These are phyloP conservation scores for Heliosperma pusillum DNA, from an alignment of 148 eudicot species.

Conservation along the genomic window DNA sequence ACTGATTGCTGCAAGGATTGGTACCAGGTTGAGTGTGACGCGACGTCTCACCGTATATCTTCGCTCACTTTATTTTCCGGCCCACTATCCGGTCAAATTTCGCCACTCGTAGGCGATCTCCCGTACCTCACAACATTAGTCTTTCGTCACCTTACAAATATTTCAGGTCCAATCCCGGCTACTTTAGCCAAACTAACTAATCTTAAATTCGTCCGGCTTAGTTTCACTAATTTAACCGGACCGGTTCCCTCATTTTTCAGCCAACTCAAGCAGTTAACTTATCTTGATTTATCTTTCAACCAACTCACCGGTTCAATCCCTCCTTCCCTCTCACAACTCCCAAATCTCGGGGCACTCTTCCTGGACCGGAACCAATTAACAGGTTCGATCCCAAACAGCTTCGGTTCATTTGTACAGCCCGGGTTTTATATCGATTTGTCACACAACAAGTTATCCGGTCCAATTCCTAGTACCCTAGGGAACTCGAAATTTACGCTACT, in stretches of 20 bases:
- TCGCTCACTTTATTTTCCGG: constrained; percentile 25
- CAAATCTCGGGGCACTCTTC: constrained; percentile 27
- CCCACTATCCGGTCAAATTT: constrained; percentile 30
- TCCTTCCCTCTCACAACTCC: constrained; percentile 23
- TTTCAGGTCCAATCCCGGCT: constrained; percentile 41
- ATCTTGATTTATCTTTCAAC: constrained; percentile 28
- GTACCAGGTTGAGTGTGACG: constrained; percentile 36
- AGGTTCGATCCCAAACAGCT: constrained; percentile 42
- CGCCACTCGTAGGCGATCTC: constrained; percentile 35
- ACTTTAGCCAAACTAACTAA: constrained; percentile 37
- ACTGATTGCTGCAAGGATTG: constrained; percentile 43
- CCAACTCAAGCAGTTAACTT: neutral
- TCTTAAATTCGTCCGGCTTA: constrained; percentile 28
- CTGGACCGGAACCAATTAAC: constrained; percentile 49
- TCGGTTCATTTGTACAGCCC: constrained; percentile 32
- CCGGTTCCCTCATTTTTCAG: constrained; percentile 26
- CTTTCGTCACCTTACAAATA: constrained; percentile 32
- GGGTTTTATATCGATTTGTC: constrained; percentile 9
- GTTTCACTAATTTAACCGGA: constrained; percentile 38
- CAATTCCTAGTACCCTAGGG: constrained; percentile 38
- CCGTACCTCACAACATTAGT: constrained; percentile 33
- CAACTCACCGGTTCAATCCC: constrained; percentile 43
- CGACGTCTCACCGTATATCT: constrained; percentile 29
- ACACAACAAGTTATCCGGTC: constrained; percentile 37
- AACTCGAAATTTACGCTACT: constrained; percentile 17